Evolutionary conservation across 768 basidiomycete genomes (phyloP), one percentile per base, ranked within the genome.

Genomic region (Kwoniella sp.): DNA sequence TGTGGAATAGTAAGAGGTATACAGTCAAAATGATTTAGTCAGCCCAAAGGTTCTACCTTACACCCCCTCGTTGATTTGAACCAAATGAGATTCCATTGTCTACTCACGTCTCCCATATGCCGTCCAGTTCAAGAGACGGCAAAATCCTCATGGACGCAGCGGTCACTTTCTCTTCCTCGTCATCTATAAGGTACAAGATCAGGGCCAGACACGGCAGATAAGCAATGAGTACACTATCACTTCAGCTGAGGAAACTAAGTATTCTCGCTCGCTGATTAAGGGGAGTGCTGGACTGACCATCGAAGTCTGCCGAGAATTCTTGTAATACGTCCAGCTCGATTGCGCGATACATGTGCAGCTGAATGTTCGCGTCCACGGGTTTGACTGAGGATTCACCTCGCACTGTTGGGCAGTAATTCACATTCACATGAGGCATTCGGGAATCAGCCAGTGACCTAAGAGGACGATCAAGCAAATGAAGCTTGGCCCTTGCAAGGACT

Each of bases 61-160:
- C n/a, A n/a, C n/a, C n/a, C n/a, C n/a, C n/a, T n/a, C n/a, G n/a
- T n/a, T n/a, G n/a, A n/a, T n/a, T n/a, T n/a, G n/a, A n/a, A n/a
- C n/a, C n/a, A n/a, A n/a, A n/a, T n/a, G n/a, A n/a, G n/a, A n/a
- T n/a, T n/a, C n/a, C n/a, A n/a, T n/a, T n/a, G n/a, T 10, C 19
- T 17, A 63, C 79, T 68, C 59, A 81, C 81, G 77, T 82, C 40
- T 83, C 82, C 96, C 96, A 98, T 17, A 98, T 81, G 1, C 95
- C 93, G 64, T 98, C 95, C 84, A 90, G 88, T 44, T 83, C 85
- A 66, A 83, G 79, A 65, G 88, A 89, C 0, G 96, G 96, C 50
- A 99, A 84, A 58, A 94, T 90, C 76, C 90, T 90, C 21, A 97
- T 88, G 62, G 86, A 90, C 1, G 94, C 96, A 12, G 95, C 91